Percentiles rank a stretch among this genome's conserved stretches.
phyloP scores from a whole-genome alignment of 2,329 filamentous ascomycete species.

The Tolypocladium endophyticum region DNA sequence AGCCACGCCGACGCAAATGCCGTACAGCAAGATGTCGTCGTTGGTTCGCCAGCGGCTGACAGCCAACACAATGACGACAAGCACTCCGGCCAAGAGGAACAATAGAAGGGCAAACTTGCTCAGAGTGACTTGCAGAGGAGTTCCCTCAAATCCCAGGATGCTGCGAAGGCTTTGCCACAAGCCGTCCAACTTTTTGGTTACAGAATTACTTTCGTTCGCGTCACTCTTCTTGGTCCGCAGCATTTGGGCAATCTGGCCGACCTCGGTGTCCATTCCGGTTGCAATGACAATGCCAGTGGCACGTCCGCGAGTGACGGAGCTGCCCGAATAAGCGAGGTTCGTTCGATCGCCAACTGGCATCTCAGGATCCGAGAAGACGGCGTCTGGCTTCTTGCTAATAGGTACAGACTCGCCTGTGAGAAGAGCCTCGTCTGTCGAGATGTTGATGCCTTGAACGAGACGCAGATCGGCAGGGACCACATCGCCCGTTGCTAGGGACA shows the following conservation, averaged over 20 bases:
- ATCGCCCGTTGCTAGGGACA: conserved; percentile 52
- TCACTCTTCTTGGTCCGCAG: conserved; percentile 46
- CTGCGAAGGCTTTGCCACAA: conserved; percentile 33
- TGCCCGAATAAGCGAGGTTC: conserved; percentile 63
- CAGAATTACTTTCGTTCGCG: conserved; percentile 26
- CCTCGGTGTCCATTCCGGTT: conserved; percentile 65
- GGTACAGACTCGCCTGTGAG: conserved; percentile 65
- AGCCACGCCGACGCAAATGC: conserved; percentile 50
- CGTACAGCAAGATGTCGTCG: conserved; percentile 50
- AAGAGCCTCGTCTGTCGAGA: conserved; percentile 66
- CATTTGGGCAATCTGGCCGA: conserved; percentile 64
- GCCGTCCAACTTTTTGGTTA: conserved; percentile 31
- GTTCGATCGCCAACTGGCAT: conserved; percentile 58
- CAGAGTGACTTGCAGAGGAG: conserved; percentile 74
- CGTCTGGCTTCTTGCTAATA: conserved; percentile 53
- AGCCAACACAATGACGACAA: conserved; percentile 52
- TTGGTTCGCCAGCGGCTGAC: conserved; percentile 42
- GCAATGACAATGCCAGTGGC: conserved; percentile 58
- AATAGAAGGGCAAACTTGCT: conserved; percentile 76
- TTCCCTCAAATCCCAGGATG: conserved; percentile 60
- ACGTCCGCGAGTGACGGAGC: conserved; percentile 61
- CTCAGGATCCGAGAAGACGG: conserved; percentile 38
- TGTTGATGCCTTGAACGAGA: conserved; percentile 56
- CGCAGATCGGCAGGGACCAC: conserved; percentile 61
- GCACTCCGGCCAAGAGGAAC: conserved; percentile 58